A percentile compares a stretch with the other conserved stretches of the same genome.
Evolutionary conservation across 2,329 filamentous ascomycete species (phyloP).

Genomic region (Alternaria brassicae): DNA sequence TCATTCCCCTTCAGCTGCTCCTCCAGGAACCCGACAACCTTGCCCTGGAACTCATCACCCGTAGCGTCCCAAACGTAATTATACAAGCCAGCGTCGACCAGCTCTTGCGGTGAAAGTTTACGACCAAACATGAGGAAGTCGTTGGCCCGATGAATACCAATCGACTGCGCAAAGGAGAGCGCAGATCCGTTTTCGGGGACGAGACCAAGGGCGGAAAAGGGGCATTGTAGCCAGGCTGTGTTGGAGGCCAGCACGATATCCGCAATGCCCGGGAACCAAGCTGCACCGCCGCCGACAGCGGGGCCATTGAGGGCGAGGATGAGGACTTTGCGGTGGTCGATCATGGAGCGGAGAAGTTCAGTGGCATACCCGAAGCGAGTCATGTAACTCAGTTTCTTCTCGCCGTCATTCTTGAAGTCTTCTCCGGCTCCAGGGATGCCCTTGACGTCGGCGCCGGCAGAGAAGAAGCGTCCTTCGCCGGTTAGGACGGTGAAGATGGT

Average conservation of each 20-base stretch:
- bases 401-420: slow-evolving; percentile 31
- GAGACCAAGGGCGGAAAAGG: slow-evolving; percentile 57
- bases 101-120: slow-evolving; percentile 54
- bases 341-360: slow-evolving; percentile 1
- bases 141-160: slow-evolving; percentile 60
- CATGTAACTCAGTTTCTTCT: slow-evolving; percentile 46
- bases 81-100: slow-evolving; percentile 55
- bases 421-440: slow-evolving; percentile 27
- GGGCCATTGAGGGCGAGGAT: slow-evolving; percentile 61
- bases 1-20: slow-evolving; percentile 56
- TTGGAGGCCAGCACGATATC: slow-evolving; percentile 59
- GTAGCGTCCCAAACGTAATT: slow-evolving; percentile 55
- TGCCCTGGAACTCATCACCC: slow-evolving; percentile 52
- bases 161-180: slow-evolving; percentile 55
- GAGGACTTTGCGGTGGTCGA: slow-evolving; percentile 57
- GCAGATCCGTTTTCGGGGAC: slow-evolving; percentile 60
- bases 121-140: slow-evolving; percentile 62
- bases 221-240: slow-evolving; percentile 57
- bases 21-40: slow-evolving; percentile 53
- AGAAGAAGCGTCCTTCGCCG: slow-evolving; percentile 60
- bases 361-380: slow-evolving; percentile 30
- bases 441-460: slow-evolving; percentile 58
- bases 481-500: slow-evolving; percentile 61
- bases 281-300: slow-evolving; percentile 59
- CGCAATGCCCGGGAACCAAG: slow-evolving; percentile 59